Conservation (phyloP, 371 early-diverging fungal genomes). For the Haplosporangium sp. region DNA sequence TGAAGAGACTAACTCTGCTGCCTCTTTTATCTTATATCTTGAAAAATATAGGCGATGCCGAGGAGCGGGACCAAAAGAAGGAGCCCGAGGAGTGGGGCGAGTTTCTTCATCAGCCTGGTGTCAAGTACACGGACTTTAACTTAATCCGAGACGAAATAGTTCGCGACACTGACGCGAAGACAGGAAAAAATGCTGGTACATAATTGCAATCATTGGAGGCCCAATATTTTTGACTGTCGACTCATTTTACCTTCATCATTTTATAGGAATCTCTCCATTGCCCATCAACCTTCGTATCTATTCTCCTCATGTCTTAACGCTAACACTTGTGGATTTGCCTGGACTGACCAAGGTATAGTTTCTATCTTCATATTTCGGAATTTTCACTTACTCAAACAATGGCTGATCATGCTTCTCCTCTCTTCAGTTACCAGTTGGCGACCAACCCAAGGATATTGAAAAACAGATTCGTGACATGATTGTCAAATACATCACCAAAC, state of each 20-base stretch:
- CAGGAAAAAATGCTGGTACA: constrained; percentile 87
- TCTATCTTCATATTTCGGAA: neutral
- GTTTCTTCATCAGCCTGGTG: constrained; percentile 94
- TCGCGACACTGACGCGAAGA: constrained; percentile 92
- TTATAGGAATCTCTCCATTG: constrained; percentile 85
- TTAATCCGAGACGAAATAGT: constrained; percentile 96
- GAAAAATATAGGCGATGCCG: neutral
- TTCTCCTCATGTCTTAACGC: constrained; percentile 95
- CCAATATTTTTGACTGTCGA: no score
- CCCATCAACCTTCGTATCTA: constrained; percentile 97
- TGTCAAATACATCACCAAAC: constrained; percentile 93
- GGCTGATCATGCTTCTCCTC: neutral
- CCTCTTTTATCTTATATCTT: no score
- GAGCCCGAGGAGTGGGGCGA: constrained; percentile 96
- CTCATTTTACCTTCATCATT: neutral
- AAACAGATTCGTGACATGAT: constrained; percentile 97
- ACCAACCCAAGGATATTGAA: constrained; percentile 99
- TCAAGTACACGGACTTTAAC: constrained; percentile 92
- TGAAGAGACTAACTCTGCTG: no score
- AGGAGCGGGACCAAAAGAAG: constrained; percentile 53
- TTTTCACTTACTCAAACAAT: neutral
- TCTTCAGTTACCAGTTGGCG: constrained; percentile 91
- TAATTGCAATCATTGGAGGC: no score
- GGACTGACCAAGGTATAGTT: constrained; percentile 89
- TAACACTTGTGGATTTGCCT: constrained; percentile 98